Evolutionary conservation across 1,284 basidiomycete genomes (phyloP).

Genomic region (Cutaneotrichosporon arboriforme): DNA sequence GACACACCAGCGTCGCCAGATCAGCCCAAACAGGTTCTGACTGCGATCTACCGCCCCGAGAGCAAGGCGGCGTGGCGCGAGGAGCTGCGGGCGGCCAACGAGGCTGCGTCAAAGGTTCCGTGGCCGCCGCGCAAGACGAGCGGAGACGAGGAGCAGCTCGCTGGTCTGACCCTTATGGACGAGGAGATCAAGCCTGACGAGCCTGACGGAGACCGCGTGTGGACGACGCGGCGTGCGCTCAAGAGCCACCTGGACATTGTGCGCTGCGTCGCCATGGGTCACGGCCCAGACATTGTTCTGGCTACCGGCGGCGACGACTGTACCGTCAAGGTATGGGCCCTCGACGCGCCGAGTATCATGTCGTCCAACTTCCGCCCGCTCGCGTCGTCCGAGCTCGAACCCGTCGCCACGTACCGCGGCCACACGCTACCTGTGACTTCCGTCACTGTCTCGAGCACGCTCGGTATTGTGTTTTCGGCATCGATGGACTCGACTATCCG

Average conservation of each 20-base stretch:
- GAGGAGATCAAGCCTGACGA: slow-evolving; percentile 58
- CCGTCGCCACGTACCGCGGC: slow-evolving; percentile 83
- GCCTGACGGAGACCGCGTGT: slow-evolving; percentile 55
- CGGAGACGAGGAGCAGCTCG: slow-evolving; percentile 35
- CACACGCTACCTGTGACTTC: slow-evolving; percentile 90
- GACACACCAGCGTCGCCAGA: neutral
- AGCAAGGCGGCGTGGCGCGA: slow-evolving; percentile 77
- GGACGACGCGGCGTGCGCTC: slow-evolving; percentile 76
- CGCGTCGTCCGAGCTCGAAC: slow-evolving; percentile 66
- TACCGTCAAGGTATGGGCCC: slow-evolving; percentile 86
- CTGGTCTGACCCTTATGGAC: slow-evolving; percentile 43
- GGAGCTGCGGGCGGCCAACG: slow-evolving; percentile 48
- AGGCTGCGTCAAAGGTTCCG: slow-evolving; percentile 38
- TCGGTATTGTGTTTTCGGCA: slow-evolving; percentile 76
- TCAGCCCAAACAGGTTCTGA: slow-evolving; percentile 54
- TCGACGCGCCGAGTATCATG: slow-evolving; percentile 31
- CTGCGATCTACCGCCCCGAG: slow-evolving; percentile 81
- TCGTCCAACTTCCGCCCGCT: slow-evolving; percentile 18
- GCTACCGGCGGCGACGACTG: slow-evolving; percentile 91
- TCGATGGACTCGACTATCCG: slow-evolving; percentile 87
- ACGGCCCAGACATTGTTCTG: slow-evolving; percentile 71
- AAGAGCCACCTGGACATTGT: slow-evolving; percentile 89
- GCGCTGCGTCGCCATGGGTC: slow-evolving; percentile 73
- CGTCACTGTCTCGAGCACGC: slow-evolving; percentile 72
- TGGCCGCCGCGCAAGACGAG: slow-evolving; percentile 17